Base-by-base conservation (phyloP, 129 eudicot species). In the Flaveria linearis region DNA sequence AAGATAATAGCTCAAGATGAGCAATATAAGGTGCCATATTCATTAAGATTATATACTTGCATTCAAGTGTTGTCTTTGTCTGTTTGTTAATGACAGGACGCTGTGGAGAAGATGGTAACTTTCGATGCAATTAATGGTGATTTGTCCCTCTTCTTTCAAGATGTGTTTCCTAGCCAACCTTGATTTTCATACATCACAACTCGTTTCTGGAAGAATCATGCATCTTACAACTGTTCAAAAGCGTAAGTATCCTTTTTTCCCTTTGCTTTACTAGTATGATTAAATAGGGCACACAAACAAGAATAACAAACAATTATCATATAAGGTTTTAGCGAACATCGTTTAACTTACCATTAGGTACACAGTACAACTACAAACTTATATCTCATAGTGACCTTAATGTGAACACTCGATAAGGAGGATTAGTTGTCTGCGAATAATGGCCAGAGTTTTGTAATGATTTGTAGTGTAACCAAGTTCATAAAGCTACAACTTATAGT, bases 61-160 rank as follows among this genome's bases (percentile, higher is more conserved):
- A 39, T 41, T 14, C 53, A 39, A 3, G 2, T 51, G 20, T 57
- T 36, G 20, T 23, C 50, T 18, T 55, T 23, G 7, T 73, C 16
- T 64, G 51, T 49, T 14, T 62, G 73, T 26, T 53, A 68, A 80
- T 82, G 74, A 81, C 91, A 94, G 97, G 87, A 84, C 60, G 92
- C 86, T 70, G 86, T 87, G 67, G 90, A 86, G 67, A 94, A 86
- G 80, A 33, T 94, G 83, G 69, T 88, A 43, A 84, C 87, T 20
- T 94, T 94, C 51, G 93, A 94, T 78, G 84, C 88, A 73, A 42
- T 46, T 74, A 82, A 84, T 41, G 98, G 96, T n/a, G 87, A 91
- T 83, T 83, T 87, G 74, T 76, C 62, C 46, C 79, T 55, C 33
- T 88, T 90, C 84, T 91, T 93, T 82, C 88, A 88, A 81, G 87